Base-by-base conservation (phyloP, 2,329 filamentous ascomycete genomes). In the Pseudocercospora crystallina region DNA sequence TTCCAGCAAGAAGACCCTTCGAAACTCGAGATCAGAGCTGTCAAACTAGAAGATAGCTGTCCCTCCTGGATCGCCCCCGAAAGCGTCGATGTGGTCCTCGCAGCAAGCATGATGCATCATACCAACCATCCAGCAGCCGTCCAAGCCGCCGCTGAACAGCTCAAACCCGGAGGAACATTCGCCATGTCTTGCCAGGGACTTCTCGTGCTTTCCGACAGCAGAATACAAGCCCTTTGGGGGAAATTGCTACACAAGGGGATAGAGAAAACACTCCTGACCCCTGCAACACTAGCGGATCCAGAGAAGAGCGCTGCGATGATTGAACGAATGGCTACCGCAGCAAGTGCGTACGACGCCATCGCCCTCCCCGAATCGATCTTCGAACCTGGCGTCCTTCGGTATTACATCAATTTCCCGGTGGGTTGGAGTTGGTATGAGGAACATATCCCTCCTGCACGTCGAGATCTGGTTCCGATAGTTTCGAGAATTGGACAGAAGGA, bases 121-220 rank as follows among this genome's bases (percentile, higher is more conserved):
- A 36, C 45, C 13, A 51, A 60, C 17, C 45, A 56, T 12, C 31
- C 54, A 4, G 52, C 17, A 3, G 56, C 59, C 20, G 44, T 64
- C 43, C 52, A 44, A 11, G 49, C 53, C 9, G 20, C 60, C 7
- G 40, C 56, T 13, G 37, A 50, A 8, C 61, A 64, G 37, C 43
- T 57, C n/a, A 51, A 48, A 13, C 48, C 52, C 2, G 53, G 53
- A 17, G 59, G 59, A 11, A 61, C 60, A 5, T 60, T 62, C 34
- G 58, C 51, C 8, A 39, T 30, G 2, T 33, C 31, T 5, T 26
- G 14, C 9, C 13, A 13, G 17, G 48, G 48, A 12, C 36, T 33
- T 9, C 12, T 39, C 20, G 32, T 26, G 12, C 20, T 40, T 8
- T 20, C 41, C 8, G 42, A 51, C 11, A 8, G 5, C 14, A 31